phyloP scores from a whole-genome alignment of 345 rosid genomes.

The Salix caprea region DNA sequence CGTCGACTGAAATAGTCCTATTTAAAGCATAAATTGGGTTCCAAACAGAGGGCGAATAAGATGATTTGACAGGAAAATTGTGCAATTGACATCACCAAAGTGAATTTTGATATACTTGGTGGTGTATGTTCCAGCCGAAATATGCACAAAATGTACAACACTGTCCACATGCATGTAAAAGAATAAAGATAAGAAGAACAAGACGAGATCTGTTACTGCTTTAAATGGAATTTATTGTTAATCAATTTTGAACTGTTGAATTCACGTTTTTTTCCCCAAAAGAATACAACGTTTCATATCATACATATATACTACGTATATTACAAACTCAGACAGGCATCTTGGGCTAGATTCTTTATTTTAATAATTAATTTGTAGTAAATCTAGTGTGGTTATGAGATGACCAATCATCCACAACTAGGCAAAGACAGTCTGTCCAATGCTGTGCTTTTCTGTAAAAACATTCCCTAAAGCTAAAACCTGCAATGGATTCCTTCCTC shows the following conservation, averaged over 20 bases:
- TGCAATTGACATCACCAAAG: background rate
- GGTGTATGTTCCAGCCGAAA: background rate
- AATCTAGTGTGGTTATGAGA: slow-evolving; percentile 6
- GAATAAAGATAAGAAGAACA: background rate
- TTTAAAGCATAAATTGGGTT: background rate
- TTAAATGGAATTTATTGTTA: slow-evolving; percentile 12
- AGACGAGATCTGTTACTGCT: background rate
- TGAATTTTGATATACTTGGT: background rate
- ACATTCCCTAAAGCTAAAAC: background rate
- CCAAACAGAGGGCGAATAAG: background rate
- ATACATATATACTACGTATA: slow-evolving; percentile 31
- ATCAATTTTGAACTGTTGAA: background rate
- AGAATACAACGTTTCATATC: slow-evolving; percentile 32
- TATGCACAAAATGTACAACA: background rate
- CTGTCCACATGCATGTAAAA: background rate
- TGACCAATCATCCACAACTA: slow-evolving; percentile 15
- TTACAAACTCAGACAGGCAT: slow-evolving; percentile 24
- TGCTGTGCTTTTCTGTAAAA: background rate
- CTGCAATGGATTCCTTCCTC: background rate
- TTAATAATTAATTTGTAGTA: background rate
- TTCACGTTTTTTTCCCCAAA: background rate
- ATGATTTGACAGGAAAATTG: background rate
- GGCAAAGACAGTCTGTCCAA: slow-evolving; percentile 29
- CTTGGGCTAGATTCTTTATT: slow-evolving; percentile 1
- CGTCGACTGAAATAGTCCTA: background rate